phyloP scores from a whole-genome alignment of 805 yeast genomes.

The Nakazawaea pomicola region DNA sequence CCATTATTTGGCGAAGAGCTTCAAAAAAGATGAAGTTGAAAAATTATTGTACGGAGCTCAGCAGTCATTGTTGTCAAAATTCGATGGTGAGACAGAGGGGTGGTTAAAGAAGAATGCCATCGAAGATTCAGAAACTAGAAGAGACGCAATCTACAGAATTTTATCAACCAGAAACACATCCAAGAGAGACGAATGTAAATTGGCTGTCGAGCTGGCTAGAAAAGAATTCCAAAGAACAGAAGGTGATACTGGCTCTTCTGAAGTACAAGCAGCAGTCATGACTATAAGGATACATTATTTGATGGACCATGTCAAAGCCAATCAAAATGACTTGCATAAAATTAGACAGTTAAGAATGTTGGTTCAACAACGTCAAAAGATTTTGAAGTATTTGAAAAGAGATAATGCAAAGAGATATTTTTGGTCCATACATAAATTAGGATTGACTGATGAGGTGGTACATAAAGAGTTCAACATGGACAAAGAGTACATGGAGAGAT shows the following conservation, averaged over 20 bases:
- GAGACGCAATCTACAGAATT: conserved; percentile 66
- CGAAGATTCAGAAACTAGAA: conserved; percentile 49
- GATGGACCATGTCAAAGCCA: conserved; percentile 64
- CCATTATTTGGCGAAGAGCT: conserved; percentile 55
- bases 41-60: conserved; percentile 75
- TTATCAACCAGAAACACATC: conserved; percentile 69
- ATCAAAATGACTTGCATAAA: conserved; percentile 69
- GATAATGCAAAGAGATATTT: conserved; percentile 78
- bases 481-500: conserved; percentile 72
- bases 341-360: conserved; percentile 70
- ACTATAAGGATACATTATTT: conserved; percentile 76
- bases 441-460: conserved; percentile 76
- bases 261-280: conserved; percentile 90
- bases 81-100: conserved; percentile 16
- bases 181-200: conserved; percentile 48
- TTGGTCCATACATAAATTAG: conserved; percentile 82
- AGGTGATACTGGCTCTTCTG: conserved; percentile 93
- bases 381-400: conserved; percentile 75
- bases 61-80: conserved; percentile 44
- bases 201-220: conserved; percentile 61
- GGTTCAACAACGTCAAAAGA: conserved; percentile 85
- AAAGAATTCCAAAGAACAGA: conserved; percentile 76
- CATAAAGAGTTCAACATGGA: conserved; percentile 78
- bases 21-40: conserved; percentile 61
- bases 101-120: conserved; percentile 23